Base-by-base conservation (phyloP, 2,329 filamentous ascomycete species). In the Canariomyces notabilis region DNA sequence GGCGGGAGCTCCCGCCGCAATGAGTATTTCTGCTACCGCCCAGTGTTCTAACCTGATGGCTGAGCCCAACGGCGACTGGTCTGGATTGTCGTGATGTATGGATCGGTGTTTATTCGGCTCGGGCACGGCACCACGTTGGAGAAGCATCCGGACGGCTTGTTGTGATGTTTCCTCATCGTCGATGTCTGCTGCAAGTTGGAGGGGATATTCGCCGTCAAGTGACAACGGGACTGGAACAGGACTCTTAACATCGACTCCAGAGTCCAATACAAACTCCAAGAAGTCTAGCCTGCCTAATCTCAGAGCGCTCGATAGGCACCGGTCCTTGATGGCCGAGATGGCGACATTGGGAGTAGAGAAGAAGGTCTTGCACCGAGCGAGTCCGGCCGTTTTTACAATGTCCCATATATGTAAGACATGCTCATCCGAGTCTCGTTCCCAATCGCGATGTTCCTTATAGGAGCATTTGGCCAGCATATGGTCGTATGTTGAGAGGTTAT, bases 151-250 rank as follows among this genome's bases (percentile, higher is more conserved):
- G 22, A 37, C 36, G 16, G 36, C 36, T 11, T 20, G 18, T 14
- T 23, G 21, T 11, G 37, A 39, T 39, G 21, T 39, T 21, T 9
- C 6, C 37, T 39, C 37, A 21, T 39, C 37, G 4, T 39, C 26
- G 21, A 22, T 39, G 11, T 39, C 37, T 39, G 37, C 37, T 23
- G 37, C 37, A 39, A 39, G 6, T 39, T 39, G 37, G 4, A 39
- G 14, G 37, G 37, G 37, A 6, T n/a, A 39, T 29, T 39, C 21
- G 37, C 21, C 20, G 21, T 22, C 2, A 39, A 6, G 8, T 39
- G 37, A 39, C 3, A 23, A 39, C 21, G 3, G 7, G 21, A 7
- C 21, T 21, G 12, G 20, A 37, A 37, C 36, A 39, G 19, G 37
- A 21, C 15, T 29, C 7, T 39, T 23, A 26, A 39, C 37, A 39